phyloP scores from a whole-genome alignment of 805 yeast genomes.

The Dipodascus albidus region DNA sequence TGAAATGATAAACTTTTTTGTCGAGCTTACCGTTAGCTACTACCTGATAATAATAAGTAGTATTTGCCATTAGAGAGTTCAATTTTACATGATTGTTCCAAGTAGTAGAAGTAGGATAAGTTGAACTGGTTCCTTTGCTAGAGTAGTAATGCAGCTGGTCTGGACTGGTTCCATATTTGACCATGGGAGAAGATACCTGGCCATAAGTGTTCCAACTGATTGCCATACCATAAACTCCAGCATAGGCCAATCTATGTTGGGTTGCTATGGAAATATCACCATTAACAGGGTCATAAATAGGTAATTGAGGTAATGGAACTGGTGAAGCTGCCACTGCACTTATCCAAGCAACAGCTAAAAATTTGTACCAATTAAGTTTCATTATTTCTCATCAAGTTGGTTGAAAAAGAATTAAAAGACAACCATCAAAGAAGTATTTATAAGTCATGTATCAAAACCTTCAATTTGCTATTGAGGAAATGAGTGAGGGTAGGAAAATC shows the following conservation, averaged over 20 bases:
- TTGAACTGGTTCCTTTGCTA: constrained; percentile 11
- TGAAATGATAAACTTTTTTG: constrained; percentile 8
- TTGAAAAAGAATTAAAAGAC: too few species aligned
- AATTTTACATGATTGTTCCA: constrained; percentile 20
- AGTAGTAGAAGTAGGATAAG: constrained; percentile 17
- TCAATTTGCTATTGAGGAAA: too few species aligned
- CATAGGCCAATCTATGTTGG: constrained; percentile 18
- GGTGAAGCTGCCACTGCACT: not conserved
- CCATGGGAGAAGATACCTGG: constrained; percentile 14
- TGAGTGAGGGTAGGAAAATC: too few species aligned
- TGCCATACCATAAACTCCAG: constrained; percentile 16
- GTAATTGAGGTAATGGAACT: not conserved
- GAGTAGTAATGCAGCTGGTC: constrained; percentile 6
- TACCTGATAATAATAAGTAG: constrained; percentile 22
- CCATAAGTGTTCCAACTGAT: constrained; percentile 21
- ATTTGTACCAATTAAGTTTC: not conserved
- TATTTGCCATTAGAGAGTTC: constrained; percentile 17
- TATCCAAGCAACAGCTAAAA: constrained; percentile 23
- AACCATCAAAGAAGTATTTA: not conserved
- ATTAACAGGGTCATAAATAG: not conserved
- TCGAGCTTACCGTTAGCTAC: constrained; percentile 9
- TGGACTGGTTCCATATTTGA: constrained; percentile 16
- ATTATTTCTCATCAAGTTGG: not conserved
- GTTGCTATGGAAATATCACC: not conserved
- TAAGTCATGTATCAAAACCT: too few species aligned